phyloP scores from a whole-genome alignment of 1,139 yeast genomes.

The Taphrina communis region DNA sequence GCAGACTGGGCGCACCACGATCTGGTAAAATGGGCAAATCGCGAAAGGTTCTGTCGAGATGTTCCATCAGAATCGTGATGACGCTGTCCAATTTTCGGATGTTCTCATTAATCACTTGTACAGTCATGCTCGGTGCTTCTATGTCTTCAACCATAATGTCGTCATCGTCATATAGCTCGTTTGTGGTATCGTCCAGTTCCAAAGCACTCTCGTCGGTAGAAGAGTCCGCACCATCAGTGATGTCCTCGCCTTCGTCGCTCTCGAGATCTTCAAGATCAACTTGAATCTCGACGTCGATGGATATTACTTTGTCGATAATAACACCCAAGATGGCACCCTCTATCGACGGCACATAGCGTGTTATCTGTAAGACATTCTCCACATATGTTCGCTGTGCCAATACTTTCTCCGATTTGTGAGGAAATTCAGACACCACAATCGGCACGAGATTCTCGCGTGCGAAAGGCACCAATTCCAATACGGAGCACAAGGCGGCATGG shows the following conservation, averaged over 20 bases:
- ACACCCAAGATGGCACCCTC: slow-evolving; percentile 42
- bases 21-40: slow-evolving; percentile 6
- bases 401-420: slow-evolving; percentile 43
- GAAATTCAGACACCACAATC: slow-evolving; percentile 41
- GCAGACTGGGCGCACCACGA: background rate
- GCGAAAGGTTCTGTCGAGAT: slow-evolving; percentile 39
- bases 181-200: slow-evolving; percentile 4
- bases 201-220: background rate
- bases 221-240: slow-evolving; percentile 26
- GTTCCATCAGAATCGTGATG: slow-evolving; percentile 41
- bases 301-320: slow-evolving; percentile 43
- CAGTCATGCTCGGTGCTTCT: slow-evolving; percentile 26
- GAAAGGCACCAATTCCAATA: slow-evolving; percentile 43
- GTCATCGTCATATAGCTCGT: slow-evolving; percentile 36
- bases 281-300: slow-evolving; percentile 43
- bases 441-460: slow-evolving; percentile 42
- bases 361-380: slow-evolving; percentile 41
- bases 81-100: slow-evolving; percentile 43
- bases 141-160: slow-evolving; percentile 24
- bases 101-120: slow-evolving; percentile 40
- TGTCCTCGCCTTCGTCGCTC: slow-evolving; percentile 38
- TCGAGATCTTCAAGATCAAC: slow-evolving; percentile 42
- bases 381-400: slow-evolving; percentile 42
- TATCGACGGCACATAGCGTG: slow-evolving; percentile 41
- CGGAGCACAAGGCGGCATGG: slow-evolving; percentile 42